These are phyloP conservation scores for Discostella pseudostelligera DNA, from an alignment of 108 stramenopile species.

Conservation along the genomic window DNA sequence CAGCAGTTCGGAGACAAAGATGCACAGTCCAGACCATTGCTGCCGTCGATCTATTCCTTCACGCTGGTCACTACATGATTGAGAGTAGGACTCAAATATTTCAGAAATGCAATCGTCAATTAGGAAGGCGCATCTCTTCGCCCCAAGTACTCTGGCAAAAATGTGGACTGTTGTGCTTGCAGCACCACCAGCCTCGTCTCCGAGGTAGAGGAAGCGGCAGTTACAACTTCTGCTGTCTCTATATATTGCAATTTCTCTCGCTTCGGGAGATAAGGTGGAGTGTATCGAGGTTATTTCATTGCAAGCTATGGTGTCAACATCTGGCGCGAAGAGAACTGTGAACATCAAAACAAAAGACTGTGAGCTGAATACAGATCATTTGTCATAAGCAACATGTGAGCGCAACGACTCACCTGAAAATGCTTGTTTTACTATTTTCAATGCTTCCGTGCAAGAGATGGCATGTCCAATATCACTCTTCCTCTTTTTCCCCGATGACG, in stretches of 20 bases:
- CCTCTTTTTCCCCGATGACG: slow-evolving; percentile 4
- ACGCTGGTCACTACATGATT: neutral
- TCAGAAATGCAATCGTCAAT: slow-evolving; percentile 43
- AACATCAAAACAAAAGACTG: neutral
- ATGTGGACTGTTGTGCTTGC: slow-evolving; percentile 29
- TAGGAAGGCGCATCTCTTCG: slow-evolving; percentile 35
- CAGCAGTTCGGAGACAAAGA: slow-evolving; percentile 29
- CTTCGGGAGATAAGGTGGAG: slow-evolving; percentile 1
- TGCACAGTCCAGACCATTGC: slow-evolving; percentile 28
- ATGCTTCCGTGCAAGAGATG: slow-evolving; percentile 23
- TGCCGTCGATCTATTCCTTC: slow-evolving; percentile 1
- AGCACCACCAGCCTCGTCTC: slow-evolving; percentile 27
- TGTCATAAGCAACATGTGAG: neutral
- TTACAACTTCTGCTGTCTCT: slow-evolving; percentile 2
- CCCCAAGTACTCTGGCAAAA: slow-evolving; percentile 30
- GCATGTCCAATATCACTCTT: slow-evolving; percentile 39
- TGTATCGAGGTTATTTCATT: slow-evolving; percentile 19
- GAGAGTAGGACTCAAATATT: slow-evolving; percentile 37
- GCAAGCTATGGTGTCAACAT: slow-evolving; percentile 26
- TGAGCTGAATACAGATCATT: too few species aligned
- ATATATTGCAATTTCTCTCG: slow-evolving; percentile 4
- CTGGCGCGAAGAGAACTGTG: slow-evolving; percentile 39
- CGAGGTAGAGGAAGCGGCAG: slow-evolving; percentile 35
- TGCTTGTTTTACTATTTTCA: slow-evolving; percentile 14
- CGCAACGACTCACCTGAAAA: slow-evolving; percentile 32